Percentiles rank a stretch among this genome's conserved stretches.
phyloP scores from a whole-genome alignment of 805 yeast species.

The Scheffersomyces stipitis region DNA sequence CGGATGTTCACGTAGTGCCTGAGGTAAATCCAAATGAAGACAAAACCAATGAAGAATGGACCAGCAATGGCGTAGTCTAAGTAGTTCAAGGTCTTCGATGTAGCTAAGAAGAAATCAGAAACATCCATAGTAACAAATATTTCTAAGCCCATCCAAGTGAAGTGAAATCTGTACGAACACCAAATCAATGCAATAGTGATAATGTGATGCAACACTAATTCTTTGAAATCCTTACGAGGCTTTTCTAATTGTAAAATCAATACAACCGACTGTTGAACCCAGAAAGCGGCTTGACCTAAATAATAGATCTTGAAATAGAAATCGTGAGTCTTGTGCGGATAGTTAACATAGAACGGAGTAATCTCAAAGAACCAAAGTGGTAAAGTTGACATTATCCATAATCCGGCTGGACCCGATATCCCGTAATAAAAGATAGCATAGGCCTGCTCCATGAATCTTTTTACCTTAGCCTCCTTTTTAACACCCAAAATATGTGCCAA shows the following conservation, averaged over 20 bases:
- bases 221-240: slow-evolving; percentile 92
- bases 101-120: slow-evolving; percentile 83
- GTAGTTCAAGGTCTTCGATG: slow-evolving; percentile 85
- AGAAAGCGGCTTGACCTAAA: slow-evolving; percentile 90
- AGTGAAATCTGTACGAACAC: slow-evolving; percentile 89
- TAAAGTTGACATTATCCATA: slow-evolving; percentile 76
- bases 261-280: slow-evolving; percentile 94
- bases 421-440: slow-evolving; percentile 83
- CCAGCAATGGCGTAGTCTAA: slow-evolving; percentile 64
- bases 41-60: slow-evolving; percentile 68
- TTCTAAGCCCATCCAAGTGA: slow-evolving; percentile 92
- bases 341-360: slow-evolving; percentile 69
- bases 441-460: slow-evolving; percentile 90
- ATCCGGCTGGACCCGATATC: slow-evolving; percentile 78
- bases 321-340: slow-evolving; percentile 80
- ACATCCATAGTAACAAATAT: slow-evolving; percentile 95
- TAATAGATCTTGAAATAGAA: slow-evolving; percentile 76
- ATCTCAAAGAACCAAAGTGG: slow-evolving; percentile 93
- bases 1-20: slow-evolving; percentile 84
- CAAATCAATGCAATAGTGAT: slow-evolving; percentile 86
- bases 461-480: slow-evolving; percentile 53
- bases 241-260: slow-evolving; percentile 83
- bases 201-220: slow-evolving; percentile 89
- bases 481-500: slow-evolving; percentile 58
- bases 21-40: slow-evolving; percentile 76